phyloP scores from a whole-genome alignment of 768 basidiomycete species.

The Hemileccinum rubropunctum region DNA sequence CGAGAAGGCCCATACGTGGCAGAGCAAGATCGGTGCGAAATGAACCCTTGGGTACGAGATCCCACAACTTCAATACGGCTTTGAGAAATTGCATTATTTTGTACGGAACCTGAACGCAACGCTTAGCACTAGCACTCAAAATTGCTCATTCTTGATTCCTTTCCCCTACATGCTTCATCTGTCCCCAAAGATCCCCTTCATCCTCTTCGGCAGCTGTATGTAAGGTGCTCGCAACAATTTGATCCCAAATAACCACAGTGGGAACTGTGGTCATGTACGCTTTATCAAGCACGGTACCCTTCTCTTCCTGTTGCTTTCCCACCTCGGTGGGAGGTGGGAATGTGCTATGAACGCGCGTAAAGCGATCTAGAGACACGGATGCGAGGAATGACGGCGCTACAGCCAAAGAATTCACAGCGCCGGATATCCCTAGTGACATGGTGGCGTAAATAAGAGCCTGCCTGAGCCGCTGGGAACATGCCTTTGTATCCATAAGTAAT shows the following conservation, averaged over 20 bases:
- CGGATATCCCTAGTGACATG: constrained; percentile 55
- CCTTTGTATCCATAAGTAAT: constrained; percentile 69
- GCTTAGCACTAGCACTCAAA: too few species aligned
- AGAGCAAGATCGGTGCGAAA: constrained; percentile 57
- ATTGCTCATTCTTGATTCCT: constrained; percentile 21
- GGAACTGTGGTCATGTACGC: constrained; percentile 60
- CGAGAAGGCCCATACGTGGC: constrained; percentile 86
- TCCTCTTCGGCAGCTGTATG: constrained; percentile 27
- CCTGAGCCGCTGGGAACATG: constrained; percentile 16
- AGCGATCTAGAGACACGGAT: constrained; percentile 68
- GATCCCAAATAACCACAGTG: constrained; percentile 65
- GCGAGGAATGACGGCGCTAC: constrained; percentile 51
- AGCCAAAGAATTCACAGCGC: constrained; percentile 64
- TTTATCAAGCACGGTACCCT: constrained; percentile 62
- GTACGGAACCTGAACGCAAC: neutral
- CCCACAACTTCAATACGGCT: neutral
- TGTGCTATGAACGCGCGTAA: constrained; percentile 64
- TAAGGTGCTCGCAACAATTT: constrained; percentile 21
- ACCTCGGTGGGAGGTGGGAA: constrained; percentile 47
- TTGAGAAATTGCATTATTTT: constrained; percentile 1
- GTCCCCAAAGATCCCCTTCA: constrained; percentile 68
- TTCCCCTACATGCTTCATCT: constrained; percentile 53
- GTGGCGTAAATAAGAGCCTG: neutral
- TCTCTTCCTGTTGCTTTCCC: constrained; percentile 51
- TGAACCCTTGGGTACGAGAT: neutral